Conservation (phyloP, 257 asterid species). For the Solanum acaule region DNA sequence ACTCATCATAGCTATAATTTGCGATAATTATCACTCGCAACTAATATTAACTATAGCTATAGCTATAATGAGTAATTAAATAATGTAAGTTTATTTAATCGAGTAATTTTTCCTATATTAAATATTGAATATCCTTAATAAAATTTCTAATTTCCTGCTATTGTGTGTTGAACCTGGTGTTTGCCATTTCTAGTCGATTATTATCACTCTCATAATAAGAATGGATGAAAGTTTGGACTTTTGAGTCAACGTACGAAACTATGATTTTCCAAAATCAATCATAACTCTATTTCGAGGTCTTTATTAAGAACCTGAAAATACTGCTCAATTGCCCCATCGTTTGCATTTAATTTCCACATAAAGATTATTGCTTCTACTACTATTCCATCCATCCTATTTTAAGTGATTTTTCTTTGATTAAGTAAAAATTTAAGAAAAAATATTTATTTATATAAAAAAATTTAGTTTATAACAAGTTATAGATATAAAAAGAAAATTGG, state of each 20-base stretch:
- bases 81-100: too few species aligned
- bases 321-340: not conserved
- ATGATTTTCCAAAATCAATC: not conserved
- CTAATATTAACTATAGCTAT: too few species aligned
- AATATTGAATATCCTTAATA: too few species aligned
- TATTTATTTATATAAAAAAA: too few species aligned
- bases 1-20: too few species aligned
- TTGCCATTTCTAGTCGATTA: not conserved
- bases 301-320: not conserved
- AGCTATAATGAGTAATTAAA: too few species aligned
- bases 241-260: not conserved
- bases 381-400: not conserved
- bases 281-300: not conserved
- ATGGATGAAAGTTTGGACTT: not conserved
- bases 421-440: too few species aligned
- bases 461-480: too few species aligned
- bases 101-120: too few species aligned
- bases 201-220: too few species aligned
- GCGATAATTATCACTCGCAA: too few species aligned
- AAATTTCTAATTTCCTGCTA: not conserved
- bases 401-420: not conserved
- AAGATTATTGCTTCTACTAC: not conserved
- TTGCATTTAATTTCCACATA: not conserved
- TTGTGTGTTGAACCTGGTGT: not conserved
- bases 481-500: not conserved